These are phyloP conservation scores for Botrytis galanthina DNA, from an alignment of 2,329 filamentous ascomycete genomes.

Conservation along the genomic window DNA sequence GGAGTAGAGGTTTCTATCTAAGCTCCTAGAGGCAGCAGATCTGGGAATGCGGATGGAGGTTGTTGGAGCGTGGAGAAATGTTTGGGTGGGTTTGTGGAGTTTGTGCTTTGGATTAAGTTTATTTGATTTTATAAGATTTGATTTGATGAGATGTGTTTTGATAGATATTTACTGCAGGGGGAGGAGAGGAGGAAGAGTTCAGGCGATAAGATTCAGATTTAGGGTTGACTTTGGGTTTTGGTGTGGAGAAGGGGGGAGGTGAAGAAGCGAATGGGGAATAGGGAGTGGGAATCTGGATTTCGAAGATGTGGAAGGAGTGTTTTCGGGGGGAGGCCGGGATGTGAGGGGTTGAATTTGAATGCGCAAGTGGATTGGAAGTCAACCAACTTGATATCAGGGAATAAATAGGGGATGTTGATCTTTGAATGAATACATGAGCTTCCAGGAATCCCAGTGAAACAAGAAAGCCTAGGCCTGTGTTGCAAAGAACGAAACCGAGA, in stretches of 20 bases:
- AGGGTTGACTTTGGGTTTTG: no score
- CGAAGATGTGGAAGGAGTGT: neutral
- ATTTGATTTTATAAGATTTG: no score
- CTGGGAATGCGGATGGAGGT: no score
- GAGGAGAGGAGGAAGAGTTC: no score
- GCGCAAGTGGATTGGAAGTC: neutral
- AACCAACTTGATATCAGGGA: neutral
- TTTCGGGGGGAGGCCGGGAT: neutral
- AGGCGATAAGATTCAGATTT: no score
- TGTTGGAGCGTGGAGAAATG: no score
- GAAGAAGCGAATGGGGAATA: neutral
- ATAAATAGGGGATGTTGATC: neutral
- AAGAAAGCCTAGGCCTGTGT: neutral
- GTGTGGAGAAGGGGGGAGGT: no score
- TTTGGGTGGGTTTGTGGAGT: no score
- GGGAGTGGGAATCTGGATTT: neutral
- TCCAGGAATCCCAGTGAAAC: neutral
- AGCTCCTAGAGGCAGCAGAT: no score
- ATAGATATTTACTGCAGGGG: no score
- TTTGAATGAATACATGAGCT: neutral
- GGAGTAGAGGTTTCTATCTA: neutral
- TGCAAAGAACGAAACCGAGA: neutral
- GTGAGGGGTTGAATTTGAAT: neutral
- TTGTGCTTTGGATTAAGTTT: no score
- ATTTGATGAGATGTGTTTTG: no score